A percentile compares a stretch with the other conserved stretches of the same genome.
Conservation (phyloP, 2,329 filamentous ascomycete species). For the Claviceps digitariae region DNA sequence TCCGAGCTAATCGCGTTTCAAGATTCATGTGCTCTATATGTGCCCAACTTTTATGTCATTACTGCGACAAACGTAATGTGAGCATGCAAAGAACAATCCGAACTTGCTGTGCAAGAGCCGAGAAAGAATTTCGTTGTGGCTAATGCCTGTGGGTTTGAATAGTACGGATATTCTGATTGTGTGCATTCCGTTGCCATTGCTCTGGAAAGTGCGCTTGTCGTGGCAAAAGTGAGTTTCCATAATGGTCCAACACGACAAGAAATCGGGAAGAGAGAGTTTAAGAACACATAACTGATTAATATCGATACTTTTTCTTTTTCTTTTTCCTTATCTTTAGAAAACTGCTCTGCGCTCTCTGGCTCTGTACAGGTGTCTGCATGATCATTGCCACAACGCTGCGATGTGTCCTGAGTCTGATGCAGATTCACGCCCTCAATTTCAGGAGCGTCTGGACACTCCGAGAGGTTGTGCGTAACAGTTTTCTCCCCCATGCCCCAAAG, state of each 20-base stretch:
- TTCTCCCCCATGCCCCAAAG: no score
- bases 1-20: neutral
- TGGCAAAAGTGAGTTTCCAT: neutral
- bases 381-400: slow-evolving; percentile 28
- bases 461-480: slow-evolving; percentile 21
- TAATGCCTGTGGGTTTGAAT: neutral
- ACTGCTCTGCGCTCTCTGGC: slow-evolving; percentile 23
- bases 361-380: slow-evolving; percentile 27
- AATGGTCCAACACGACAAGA: no score
- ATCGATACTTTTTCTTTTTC: no score
- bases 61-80: neutral
- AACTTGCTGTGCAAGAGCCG: no score
- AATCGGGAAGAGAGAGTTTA: neutral
- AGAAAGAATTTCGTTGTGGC: neutral
- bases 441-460: slow-evolving; percentile 16
- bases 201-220: slow-evolving; percentile 25
- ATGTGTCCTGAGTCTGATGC: slow-evolving; percentile 23
- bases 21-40: neutral
- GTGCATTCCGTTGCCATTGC: slow-evolving; percentile 25
- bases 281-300: no score
- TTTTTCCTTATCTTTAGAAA: no score
- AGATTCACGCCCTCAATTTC: slow-evolving; percentile 22
- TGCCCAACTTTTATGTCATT: neutral
- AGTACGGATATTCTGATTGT: slow-evolving; percentile 27
- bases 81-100: no score